These are phyloP conservation scores for Fomitopsis schrenkii DNA, from an alignment of 1,284 basidiomycete genomes.

Conservation along the genomic window DNA sequence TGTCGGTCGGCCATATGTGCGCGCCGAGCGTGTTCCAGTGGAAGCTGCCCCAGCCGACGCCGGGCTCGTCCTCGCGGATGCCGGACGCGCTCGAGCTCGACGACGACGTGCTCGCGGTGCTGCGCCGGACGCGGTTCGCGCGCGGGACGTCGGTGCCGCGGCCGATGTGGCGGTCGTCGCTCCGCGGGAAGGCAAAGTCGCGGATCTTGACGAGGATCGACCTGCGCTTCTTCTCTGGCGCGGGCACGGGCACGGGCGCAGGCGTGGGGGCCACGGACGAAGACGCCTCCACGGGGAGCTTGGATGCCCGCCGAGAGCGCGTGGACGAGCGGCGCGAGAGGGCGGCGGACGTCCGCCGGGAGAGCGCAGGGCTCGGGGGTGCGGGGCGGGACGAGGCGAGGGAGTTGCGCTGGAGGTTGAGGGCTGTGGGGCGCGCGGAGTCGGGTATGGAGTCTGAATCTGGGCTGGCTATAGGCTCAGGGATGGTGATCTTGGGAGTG, in stretches of 20 bases:
- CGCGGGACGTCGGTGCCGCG: conserved; percentile 50
- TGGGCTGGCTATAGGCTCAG: conserved; percentile 13
- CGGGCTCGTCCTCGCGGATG: conserved; percentile 24
- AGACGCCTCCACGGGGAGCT: conserved; percentile 20
- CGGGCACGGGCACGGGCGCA: conserved; percentile 13
- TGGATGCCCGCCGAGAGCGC: conserved; percentile 25
- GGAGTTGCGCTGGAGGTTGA: conserved; percentile 23
- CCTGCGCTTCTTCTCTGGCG: conserved; percentile 13
- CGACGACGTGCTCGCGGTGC: conserved; percentile 25
- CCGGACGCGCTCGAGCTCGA: conserved; percentile 19
- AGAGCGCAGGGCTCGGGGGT: conserved; percentile 58
- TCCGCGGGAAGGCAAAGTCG: conserved; percentile 53
- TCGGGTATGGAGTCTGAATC: neutral
- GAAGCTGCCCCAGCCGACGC: conserved; percentile 37
- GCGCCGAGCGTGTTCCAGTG: conserved; percentile 39
- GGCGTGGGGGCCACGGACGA: conserved; percentile 17
- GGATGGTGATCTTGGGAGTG: conserved; percentile 10
- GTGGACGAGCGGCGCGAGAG: conserved; percentile 31
- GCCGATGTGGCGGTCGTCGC: conserved; percentile 53
- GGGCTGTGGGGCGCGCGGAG: neutral
- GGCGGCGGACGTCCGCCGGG: conserved; percentile 49
- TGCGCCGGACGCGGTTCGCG: conserved; percentile 40
- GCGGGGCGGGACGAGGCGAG: conserved; percentile 58
- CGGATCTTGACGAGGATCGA: conserved; percentile 47
- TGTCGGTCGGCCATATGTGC: conserved; percentile 26